Conservation (phyloP, 2,329 filamentous ascomycete genomes). For the Penicillium decumbens region DNA sequence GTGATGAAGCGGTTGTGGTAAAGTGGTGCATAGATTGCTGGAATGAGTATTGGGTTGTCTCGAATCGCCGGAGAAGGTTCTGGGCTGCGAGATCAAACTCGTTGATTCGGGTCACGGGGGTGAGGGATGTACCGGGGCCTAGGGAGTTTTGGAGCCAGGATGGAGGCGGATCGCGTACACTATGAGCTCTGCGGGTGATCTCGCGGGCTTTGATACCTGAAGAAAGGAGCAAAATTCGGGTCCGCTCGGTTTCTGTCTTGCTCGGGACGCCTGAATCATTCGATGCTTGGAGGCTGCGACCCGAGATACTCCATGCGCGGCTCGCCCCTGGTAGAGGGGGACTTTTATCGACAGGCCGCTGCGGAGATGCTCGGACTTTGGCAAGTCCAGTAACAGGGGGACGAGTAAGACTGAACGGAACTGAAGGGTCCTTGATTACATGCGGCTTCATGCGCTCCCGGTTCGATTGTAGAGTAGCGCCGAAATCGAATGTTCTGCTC, state of each 20-base stretch:
- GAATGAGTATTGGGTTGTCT: slow-evolving; percentile 43
- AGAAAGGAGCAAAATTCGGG: slow-evolving; percentile 69
- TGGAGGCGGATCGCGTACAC: slow-evolving; percentile 35
- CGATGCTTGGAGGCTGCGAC: slow-evolving; percentile 41
- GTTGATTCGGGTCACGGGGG: slow-evolving; percentile 45
- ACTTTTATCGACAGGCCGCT: slow-evolving; percentile 25
- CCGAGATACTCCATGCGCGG: slow-evolving; percentile 57
- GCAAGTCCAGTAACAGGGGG: slow-evolving; percentile 48
- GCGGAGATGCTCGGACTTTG: slow-evolving; percentile 34
- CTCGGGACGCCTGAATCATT: slow-evolving; percentile 45
- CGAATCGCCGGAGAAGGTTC: slow-evolving; percentile 47
- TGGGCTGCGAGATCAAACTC: slow-evolving; percentile 53
- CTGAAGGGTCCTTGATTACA: slow-evolving; percentile 26
- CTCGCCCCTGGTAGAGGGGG: slow-evolving; percentile 40
- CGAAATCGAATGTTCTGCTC: slow-evolving; percentile 30
- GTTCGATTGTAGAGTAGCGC: slow-evolving; percentile 22
- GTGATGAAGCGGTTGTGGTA: slow-evolving; percentile 42
- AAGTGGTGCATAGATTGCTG: slow-evolving; percentile 45
- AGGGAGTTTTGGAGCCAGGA: slow-evolving; percentile 33
- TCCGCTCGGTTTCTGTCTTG: slow-evolving; percentile 72
- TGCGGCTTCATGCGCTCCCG: slow-evolving; percentile 22
- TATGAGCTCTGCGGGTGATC: slow-evolving; percentile 63
- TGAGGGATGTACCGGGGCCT: slow-evolving; percentile 31
- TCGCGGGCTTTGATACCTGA: slow-evolving; percentile 88
- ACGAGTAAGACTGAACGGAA: slow-evolving; percentile 30